Conservation (phyloP, 139 green algal species). For the Picochlorum sp. region DNA sequence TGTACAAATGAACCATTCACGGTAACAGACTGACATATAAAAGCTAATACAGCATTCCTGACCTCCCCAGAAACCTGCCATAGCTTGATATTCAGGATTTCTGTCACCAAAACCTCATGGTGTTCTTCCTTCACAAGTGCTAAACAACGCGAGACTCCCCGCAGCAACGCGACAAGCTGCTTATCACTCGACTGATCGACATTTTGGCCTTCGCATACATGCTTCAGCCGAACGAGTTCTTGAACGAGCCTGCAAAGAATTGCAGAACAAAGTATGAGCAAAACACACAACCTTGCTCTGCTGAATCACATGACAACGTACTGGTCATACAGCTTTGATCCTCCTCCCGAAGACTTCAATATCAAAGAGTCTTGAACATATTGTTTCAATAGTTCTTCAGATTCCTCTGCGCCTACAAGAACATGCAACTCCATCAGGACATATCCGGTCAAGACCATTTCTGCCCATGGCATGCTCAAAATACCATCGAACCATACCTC, state of each 20-base stretch:
- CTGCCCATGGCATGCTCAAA: too few species aligned
- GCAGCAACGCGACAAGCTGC: constrained; percentile 26
- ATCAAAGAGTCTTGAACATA: constrained; percentile 28
- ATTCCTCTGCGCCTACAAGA: neutral
- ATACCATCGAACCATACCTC: too few species aligned
- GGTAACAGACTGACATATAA: constrained; percentile 52
- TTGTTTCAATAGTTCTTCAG: constrained; percentile 25
- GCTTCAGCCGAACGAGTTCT: constrained; percentile 21
- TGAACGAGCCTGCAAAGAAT: constrained; percentile 22
- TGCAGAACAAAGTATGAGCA: neutral
- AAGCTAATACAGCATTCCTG: constrained; percentile 40
- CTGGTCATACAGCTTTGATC: constrained; percentile 30
- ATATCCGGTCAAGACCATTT: too few species aligned
- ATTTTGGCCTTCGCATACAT: neutral
- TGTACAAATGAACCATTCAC: constrained; percentile 52
- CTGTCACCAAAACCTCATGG: constrained; percentile 32
- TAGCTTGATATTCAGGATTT: constrained; percentile 45
- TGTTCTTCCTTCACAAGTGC: constrained; percentile 32
- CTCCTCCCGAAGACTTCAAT: constrained; percentile 13
- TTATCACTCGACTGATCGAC: neutral
- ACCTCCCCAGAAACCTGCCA: constrained; percentile 37
- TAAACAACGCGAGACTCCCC: constrained; percentile 16
- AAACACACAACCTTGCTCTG: neutral
- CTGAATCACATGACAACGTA: neutral
- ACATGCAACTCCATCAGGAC: too few species aligned